phyloP scores from a whole-genome alignment of 1,139 yeast genomes.

The Suhomyces kunorum region DNA sequence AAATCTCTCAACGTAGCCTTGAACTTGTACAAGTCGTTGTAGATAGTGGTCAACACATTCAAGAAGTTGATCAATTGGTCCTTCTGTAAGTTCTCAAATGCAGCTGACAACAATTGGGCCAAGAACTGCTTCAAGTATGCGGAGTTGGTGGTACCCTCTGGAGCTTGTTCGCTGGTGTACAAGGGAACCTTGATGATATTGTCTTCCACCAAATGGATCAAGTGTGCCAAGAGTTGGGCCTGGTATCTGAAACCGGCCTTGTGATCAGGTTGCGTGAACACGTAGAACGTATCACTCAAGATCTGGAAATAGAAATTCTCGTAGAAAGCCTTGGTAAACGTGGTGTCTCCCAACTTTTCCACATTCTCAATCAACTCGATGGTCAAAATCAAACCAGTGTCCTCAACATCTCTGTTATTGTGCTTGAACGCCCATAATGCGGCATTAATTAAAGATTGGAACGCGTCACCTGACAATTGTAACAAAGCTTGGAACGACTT shows the following conservation, averaged over 20 bases:
- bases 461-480: conserved; percentile 88
- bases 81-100: conserved; percentile 86
- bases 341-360: conserved; percentile 72
- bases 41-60: conserved; percentile 70
- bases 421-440: conserved; percentile 98
- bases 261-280: conserved; percentile 95
- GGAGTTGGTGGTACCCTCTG: conserved; percentile 80
- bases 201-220: conserved; percentile 81
- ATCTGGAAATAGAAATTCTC: conserved; percentile 87
- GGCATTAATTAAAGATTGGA: conserved; percentile 87
- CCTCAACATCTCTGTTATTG: conserved; percentile 93
- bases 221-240: conserved; percentile 77
- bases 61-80: conserved; percentile 83
- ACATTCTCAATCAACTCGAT: conserved; percentile 81
- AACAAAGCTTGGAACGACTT: conserved; percentile 84
- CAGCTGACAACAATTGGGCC: conserved; percentile 77
- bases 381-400: conserved; percentile 79
- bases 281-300: conserved; percentile 87
- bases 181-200: conserved; percentile 74
- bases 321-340: conserved; percentile 84
- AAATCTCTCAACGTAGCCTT: conserved; percentile 90
- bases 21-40: conserved; percentile 74
- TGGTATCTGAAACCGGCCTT: conserved; percentile 94
- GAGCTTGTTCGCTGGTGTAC: conserved; percentile 71
- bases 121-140: conserved; percentile 78